Evolutionary conservation across 495 filamentous ascomycete genomes (phyloP), one percentile per base, ranked within the genome.

Genomic region (Pyrenopolyporus hunteri): DNA sequence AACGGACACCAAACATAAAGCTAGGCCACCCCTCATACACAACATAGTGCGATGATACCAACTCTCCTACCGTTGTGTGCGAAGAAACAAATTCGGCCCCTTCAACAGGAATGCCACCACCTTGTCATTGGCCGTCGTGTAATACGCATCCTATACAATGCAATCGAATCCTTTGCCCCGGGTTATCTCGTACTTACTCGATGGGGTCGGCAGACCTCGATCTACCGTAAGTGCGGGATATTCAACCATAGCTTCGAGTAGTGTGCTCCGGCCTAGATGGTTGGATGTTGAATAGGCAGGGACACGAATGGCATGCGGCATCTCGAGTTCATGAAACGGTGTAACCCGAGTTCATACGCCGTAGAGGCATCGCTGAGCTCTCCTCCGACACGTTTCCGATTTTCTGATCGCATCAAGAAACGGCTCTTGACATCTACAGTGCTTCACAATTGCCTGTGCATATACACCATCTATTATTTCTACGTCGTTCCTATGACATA

Each of bases 91-190:
- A 32, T 44, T 37, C 25, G 31, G 14, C 40, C 28, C 35, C 53
- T 7, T 51, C 23, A 23, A 25, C 16, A 28, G 19, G 35, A 49
- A 20, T 16, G 36, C 26, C 23, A 9, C 17, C 33, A n/a, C 42
- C n/a, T 35, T 44, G 25, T 25, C 19, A 36, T 47, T 19, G 47
- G 42, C 8, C 36, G 20, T 35, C 19, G 17, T 47, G n/a, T 31
- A 33, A 42, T 39, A 53, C 29, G 44, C 43, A 64, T 59, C 40
- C 42, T n/a, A 40, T 44, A 35, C 13, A 60, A 57, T 57, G 57
- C 51, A 22, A 25, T 44, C 26, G 45, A 60, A 66, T 66, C 51
- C 63, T 60, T 48, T 60, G 40, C 52, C 45, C 56, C 63, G 63
- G 63, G 31, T 33, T 57, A 51, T n/a, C 20, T 46, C 37, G 28